Evolutionary conservation across 228 moss, liverwort and hornwort genomes (phyloP).

Genomic region (Sphagnum fallax): DNA sequence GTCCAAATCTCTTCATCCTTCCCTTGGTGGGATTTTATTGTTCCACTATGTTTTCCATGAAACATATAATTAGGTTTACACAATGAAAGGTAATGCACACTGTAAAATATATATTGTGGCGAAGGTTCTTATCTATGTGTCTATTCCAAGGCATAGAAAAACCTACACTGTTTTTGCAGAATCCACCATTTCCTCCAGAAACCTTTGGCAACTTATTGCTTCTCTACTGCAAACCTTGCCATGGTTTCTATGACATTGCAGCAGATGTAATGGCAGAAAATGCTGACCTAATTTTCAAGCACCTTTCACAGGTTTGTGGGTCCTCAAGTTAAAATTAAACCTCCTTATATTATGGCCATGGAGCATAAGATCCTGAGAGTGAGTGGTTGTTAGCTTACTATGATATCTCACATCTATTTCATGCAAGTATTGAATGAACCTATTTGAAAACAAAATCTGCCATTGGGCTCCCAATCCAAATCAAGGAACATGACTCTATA

Average conservation of each 20-base stretch:
- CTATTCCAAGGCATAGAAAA: no score
- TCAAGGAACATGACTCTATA: no score
- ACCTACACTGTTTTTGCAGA: slow-evolving; percentile 21
- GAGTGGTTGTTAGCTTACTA: no score
- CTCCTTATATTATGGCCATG: no score
- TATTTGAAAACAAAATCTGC: no score
- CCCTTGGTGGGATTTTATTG: not conserved
- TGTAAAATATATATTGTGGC: no score
- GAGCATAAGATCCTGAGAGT: no score
- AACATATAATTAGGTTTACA: not conserved
- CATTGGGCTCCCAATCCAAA: no score
- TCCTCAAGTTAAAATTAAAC: not conserved
- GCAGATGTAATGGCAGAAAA: slow-evolving; percentile 85
- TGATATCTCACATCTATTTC: no score
- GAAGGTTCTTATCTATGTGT: no score
- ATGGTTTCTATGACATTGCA: slow-evolving; percentile 79
- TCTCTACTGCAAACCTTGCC: slow-evolving; percentile 62
- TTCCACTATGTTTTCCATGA: not conserved
- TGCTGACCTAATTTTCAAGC: slow-evolving; percentile 55
- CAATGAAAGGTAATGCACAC: no score
- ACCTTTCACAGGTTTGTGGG: slow-evolving; percentile 52
- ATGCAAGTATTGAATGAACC: no score
- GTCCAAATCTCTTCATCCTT: slow-evolving; percentile 15
- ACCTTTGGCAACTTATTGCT: slow-evolving; percentile 73
- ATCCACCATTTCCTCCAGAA: slow-evolving; percentile 62